Percentiles rank a stretch among this genome's conserved stretches.
These are phyloP conservation scores for Tulasnella sp. DNA, from an alignment of 768 basidiomycete species.

Conservation along the genomic window DNA sequence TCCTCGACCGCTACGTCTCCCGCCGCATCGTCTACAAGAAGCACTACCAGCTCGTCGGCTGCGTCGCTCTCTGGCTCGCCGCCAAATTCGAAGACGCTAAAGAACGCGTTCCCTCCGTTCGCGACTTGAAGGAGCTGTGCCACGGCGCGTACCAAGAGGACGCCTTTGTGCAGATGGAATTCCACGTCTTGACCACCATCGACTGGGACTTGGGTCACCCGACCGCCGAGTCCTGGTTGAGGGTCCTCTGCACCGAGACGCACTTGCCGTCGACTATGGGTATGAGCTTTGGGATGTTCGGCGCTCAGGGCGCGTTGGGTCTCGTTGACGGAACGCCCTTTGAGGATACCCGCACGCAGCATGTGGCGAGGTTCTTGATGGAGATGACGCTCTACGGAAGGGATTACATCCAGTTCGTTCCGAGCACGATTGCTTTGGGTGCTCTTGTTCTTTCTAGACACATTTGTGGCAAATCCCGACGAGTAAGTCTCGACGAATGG, in stretches of 20 bases:
- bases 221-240: constrained; percentile 95
- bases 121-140: constrained; percentile 92
- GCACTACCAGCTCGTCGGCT: constrained; percentile 98
- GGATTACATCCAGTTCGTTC: constrained; percentile 82
- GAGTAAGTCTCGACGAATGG: constrained; percentile 50
- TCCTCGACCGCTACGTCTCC: constrained; percentile 98
- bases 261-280: constrained; percentile 8
- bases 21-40: constrained; percentile 98
- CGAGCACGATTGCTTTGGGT: constrained; percentile 86
- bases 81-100: constrained; percentile 99
- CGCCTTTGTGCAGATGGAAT: constrained; percentile 99
- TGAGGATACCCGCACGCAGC: constrained; percentile 88
- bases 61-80: constrained; percentile 97
- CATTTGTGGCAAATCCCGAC: constrained; percentile 75
- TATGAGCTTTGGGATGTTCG: constrained; percentile 17
- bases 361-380: constrained; percentile 97
- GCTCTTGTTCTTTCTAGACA: constrained; percentile 83
- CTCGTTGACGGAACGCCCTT: constrained; percentile 31
- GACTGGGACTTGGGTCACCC: constrained; percentile 97
- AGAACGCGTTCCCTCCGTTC: constrained; percentile 93
- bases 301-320: constrained; percentile 54
- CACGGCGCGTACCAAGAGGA: constrained; percentile 95
- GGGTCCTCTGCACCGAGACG: constrained; percentile 45
- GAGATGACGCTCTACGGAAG: constrained; percentile 98
- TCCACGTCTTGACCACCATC: constrained; percentile 92